Conservation (phyloP, 805 yeast genomes). For the Nakazawaea ambrosiae region DNA sequence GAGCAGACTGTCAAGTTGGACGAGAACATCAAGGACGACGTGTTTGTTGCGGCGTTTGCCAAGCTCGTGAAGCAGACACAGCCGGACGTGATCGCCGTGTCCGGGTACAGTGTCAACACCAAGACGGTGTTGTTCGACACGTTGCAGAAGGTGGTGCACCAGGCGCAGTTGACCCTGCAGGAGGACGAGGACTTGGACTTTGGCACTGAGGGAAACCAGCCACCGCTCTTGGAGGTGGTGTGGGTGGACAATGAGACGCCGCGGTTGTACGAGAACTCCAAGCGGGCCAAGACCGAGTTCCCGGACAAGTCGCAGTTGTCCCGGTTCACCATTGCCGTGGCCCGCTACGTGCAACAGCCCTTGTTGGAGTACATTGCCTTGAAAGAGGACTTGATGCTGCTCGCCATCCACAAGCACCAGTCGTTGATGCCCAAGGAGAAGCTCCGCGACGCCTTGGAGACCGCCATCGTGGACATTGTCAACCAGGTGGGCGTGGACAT, state of each 20-base stretch:
- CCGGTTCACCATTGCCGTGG: slow-evolving; percentile 82
- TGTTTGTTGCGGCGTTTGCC: slow-evolving; percentile 59
- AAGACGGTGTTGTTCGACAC: slow-evolving; percentile 48
- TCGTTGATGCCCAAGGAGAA: slow-evolving; percentile 56
- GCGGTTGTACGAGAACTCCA: slow-evolving; percentile 74
- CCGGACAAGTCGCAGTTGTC: slow-evolving; percentile 77
- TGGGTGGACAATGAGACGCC: slow-evolving; percentile 95
- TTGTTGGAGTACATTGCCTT: slow-evolving; percentile 79
- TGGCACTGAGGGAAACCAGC: slow-evolving; percentile 24
- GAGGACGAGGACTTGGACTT: slow-evolving; percentile 35
- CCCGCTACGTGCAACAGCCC: slow-evolving; percentile 92
- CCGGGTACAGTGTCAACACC: slow-evolving; percentile 78
- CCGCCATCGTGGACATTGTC: slow-evolving; percentile 83
- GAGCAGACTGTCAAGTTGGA: slow-evolving; percentile 74
- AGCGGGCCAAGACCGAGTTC: slow-evolving; percentile 67
- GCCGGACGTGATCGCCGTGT: slow-evolving; percentile 87
- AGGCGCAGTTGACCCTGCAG: slow-evolving; percentile 45
- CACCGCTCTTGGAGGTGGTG: slow-evolving; percentile 59
- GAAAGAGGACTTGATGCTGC: slow-evolving; percentile 63
- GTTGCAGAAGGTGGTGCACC: slow-evolving; percentile 48
- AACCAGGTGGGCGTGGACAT: slow-evolving; percentile 92
- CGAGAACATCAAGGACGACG: slow-evolving; percentile 56
- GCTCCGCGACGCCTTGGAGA: slow-evolving; percentile 59
- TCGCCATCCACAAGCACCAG: slow-evolving; percentile 66
- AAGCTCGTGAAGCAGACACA: slow-evolving; percentile 52